phyloP scores from a whole-genome alignment of 2,329 filamentous ascomycete species.

The Drechslerella dactyloides region DNA sequence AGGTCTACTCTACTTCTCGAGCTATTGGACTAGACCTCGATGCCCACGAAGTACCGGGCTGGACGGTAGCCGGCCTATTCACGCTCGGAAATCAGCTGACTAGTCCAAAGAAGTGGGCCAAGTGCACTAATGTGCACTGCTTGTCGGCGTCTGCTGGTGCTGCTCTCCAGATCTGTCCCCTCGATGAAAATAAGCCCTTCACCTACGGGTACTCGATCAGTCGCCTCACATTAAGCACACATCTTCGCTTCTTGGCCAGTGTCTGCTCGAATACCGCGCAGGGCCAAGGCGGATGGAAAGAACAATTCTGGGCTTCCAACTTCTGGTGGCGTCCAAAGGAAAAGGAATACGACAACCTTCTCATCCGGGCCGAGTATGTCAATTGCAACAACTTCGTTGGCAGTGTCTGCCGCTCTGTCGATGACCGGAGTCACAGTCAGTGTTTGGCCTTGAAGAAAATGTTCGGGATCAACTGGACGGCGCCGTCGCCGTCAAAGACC shows the following conservation, averaged over 20 bases:
- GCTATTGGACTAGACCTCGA: constrained; percentile 5
- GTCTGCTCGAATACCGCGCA: neutral
- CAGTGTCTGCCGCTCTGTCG: constrained; percentile 8
- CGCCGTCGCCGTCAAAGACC: constrained; percentile 9
- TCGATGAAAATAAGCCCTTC: neutral
- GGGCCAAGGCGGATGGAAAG: neutral
- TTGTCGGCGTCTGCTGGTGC: neutral
- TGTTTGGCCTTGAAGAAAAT: constrained; percentile 25
- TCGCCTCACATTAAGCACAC: neutral
- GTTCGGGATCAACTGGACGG: constrained; percentile 16
- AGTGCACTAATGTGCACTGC: constrained; percentile 27
- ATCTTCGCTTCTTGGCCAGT: neutral
- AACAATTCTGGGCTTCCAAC: neutral
- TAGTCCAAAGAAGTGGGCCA: constrained; percentile 13
- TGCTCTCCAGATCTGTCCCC: neutral
- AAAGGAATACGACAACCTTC: neutral
- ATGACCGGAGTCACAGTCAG: constrained; percentile 27
- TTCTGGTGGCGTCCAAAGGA: neutral
- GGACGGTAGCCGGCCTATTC: constrained; percentile 24
- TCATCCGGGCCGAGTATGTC: neutral
- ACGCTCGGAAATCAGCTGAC: constrained; percentile 12
- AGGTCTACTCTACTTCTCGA: neutral
- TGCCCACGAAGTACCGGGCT: constrained; percentile 17
- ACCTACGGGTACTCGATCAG: constrained; percentile 16
- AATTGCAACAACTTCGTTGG: neutral